phyloP scores from a whole-genome alignment of 1,139 yeast species.

The Blastobotrys ciferrii region DNA sequence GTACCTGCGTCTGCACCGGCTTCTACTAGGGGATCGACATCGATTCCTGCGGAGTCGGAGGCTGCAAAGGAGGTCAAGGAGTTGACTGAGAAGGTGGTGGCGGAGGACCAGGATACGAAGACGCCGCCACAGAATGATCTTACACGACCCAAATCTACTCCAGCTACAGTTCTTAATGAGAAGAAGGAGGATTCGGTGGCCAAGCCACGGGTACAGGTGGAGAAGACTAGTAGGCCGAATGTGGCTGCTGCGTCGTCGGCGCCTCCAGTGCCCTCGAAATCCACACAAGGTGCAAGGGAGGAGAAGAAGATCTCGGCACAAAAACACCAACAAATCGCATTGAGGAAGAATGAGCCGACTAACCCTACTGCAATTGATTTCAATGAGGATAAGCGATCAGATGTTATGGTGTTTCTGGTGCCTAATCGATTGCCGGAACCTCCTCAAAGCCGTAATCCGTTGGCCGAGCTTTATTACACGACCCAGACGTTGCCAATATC shows the following conservation, averaged over 20 bases:
- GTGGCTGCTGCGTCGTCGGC: background rate
- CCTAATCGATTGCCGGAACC: constrained; percentile 40
- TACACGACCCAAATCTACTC: background rate
- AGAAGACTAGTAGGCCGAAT: background rate
- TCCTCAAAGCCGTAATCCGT: constrained; percentile 43
- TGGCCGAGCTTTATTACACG: constrained; percentile 81
- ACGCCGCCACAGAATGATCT: background rate
- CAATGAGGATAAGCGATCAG: constrained; percentile 25
- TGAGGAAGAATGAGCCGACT: constrained; percentile 3
- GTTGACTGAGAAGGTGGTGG: constrained; percentile 4
- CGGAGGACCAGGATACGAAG: background rate
- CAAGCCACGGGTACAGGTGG: background rate
- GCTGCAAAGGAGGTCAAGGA: constrained; percentile 1
- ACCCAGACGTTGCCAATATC: constrained; percentile 86
- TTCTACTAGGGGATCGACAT: constrained; percentile 4
- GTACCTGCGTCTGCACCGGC: constrained; percentile 6
- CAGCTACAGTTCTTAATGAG: background rate
- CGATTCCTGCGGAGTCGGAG: constrained; percentile 7
- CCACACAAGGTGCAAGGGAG: background rate
- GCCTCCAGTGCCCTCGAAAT: background rate
- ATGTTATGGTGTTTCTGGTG: constrained; percentile 33
- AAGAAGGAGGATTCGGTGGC: background rate
- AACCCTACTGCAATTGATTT: constrained; percentile 20
- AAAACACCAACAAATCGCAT: constrained; percentile 2
- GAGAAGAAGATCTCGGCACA: background rate